Base-by-base conservation (phyloP, 306 rosid genomes). In the Mimosa pudica region DNA sequence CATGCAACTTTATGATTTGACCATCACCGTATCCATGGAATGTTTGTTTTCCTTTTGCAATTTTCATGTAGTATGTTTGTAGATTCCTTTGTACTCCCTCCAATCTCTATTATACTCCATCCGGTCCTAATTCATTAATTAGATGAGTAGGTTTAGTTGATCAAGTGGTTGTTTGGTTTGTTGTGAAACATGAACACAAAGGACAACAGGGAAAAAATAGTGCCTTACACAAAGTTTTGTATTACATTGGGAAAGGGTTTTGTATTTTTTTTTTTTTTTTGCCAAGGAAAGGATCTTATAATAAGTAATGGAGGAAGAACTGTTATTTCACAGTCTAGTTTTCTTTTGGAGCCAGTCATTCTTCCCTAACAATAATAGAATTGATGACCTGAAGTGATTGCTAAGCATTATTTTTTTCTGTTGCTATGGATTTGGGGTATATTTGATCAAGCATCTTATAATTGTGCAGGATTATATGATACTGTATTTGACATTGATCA, bases 401-500 rank as follows among this genome's bases (percentile, higher is more conserved):
- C 10, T 1, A 17, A 54, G 30, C 17, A 16, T n/a, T 10, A 54
- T 54, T 8, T 7, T 54, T 32, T 57, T 57, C 63, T 1, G 8
- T 57, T 18, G 63, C 63, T 18, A 57, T 57, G 63, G 32, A 57
- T 57, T 17, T 6, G 63, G n/a, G 63, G 63, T 57, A 57, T 10
- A n/a, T 18, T 57, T 57, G 30, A 57, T 57, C 32, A 57, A 7
- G 61, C 24, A 55, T 55, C 61, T 18, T 67, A 10, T 65, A 35
- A 64, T 77, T 68, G 73, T 85, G 46, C 83, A 93, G 99, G 99
- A 86, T 98, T 95, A 78, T 80, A 85, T 5, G 99, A 95, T 77
- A 91, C 98, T 6, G 98, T 95, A 60, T 89, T 89, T 83, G 99
- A 95, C 9, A 93, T 91, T 47, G 93, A 95, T 82, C 73, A 89